Evolutionary conservation across 257 asterid species (phyloP).

Genomic region (Linaria vulgaris): DNA sequence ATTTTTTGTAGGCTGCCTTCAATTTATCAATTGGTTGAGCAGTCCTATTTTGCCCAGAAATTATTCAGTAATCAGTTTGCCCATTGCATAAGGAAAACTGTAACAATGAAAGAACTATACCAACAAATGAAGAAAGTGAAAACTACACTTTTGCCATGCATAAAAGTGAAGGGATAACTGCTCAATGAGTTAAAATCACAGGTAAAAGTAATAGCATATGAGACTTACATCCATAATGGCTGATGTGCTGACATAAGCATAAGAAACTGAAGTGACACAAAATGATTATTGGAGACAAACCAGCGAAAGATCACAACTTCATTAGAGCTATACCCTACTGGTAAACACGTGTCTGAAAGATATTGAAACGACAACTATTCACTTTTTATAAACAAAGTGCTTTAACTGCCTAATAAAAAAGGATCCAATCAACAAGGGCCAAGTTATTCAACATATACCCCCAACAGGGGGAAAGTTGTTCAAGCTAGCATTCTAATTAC

Average conservation of each 20-base stretch:
- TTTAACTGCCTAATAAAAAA: too few species aligned
- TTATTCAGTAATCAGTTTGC: constrained; percentile 20
- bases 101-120: not conserved
- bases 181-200: too few species aligned
- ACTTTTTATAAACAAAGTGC: too few species aligned
- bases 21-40: constrained; percentile 75
- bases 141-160: constrained; percentile 10
- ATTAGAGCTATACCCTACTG: too few species aligned
- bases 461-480: too few species aligned
- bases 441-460: too few species aligned
- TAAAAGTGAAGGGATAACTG: not conserved
- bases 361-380: too few species aligned
- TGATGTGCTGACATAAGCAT: not conserved
- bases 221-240: not conserved
- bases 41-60: constrained; percentile 50
- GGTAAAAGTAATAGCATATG: not conserved
- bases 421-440: too few species aligned
- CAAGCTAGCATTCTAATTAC: too few species aligned
- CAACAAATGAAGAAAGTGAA: not conserved
- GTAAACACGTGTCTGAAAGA: too few species aligned
- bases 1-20: constrained; percentile 66
- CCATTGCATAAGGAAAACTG: constrained; percentile 8
- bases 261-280: not conserved
- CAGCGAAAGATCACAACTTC: too few species aligned
- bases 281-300: not conserved